Conservation (phyloP, 306 rosid species). For the Styphnolobium japonicum region DNA sequence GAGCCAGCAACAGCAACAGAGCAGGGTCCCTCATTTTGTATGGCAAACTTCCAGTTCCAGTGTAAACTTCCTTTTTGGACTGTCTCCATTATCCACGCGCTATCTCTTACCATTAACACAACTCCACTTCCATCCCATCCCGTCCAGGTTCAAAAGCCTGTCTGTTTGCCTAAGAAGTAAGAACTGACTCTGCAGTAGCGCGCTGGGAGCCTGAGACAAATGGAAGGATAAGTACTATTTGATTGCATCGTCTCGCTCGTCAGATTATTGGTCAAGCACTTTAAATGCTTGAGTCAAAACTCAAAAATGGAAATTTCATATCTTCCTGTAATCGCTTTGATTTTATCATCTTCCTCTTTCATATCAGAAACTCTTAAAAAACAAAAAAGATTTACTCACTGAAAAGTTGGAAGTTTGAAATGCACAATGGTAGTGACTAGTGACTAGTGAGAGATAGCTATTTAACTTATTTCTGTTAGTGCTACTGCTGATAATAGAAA, state of each 20-base stretch:
- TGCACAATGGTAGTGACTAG: not conserved
- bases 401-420: not conserved
- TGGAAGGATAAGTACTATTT: not conserved
- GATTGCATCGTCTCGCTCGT: not conserved
- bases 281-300: not conserved
- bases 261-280: slow-evolving; percentile 4
- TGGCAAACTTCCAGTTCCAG: not conserved
- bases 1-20: not conserved
- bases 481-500: not conserved
- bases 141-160: not conserved
- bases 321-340: not conserved
- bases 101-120: slow-evolving; percentile 2
- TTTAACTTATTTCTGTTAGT: not conserved
- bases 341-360: not conserved
- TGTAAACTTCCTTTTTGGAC: not conserved
- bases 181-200: not conserved
- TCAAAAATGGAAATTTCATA: not conserved
- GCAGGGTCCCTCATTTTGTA: slow-evolving; percentile 39
- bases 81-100: slow-evolving; percentile 29
- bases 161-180: not conserved
- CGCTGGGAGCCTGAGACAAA: not conserved
- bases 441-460: not conserved
- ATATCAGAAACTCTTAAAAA: too few species aligned
- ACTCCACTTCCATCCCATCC: not conserved
- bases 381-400: not conserved